Percentiles rank a stretch among this genome's conserved stretches.
phyloP scores from a whole-genome alignment of 2,329 filamentous ascomycete species.

The Zasmidium citrigriseum region DNA sequence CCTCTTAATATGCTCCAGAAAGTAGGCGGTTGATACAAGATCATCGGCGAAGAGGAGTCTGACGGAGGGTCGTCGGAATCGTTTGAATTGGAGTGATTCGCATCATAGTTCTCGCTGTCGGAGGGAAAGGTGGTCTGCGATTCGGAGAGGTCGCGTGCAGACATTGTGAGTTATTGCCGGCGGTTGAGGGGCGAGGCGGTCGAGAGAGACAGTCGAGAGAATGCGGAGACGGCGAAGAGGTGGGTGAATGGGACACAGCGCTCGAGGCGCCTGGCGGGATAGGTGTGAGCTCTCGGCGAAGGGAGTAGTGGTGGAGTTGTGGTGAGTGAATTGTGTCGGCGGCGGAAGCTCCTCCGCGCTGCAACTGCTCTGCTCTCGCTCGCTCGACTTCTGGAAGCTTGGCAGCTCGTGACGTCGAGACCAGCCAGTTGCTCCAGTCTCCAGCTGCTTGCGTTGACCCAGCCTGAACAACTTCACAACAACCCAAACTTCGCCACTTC shows the following conservation, averaged over 20 bases:
- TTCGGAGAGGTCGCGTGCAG: constrained; percentile 59
- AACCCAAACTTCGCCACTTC: constrained; percentile 2
- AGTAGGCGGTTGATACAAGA: constrained; percentile 87
- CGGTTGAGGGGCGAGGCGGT: background rate
- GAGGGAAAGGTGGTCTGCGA: constrained; percentile 77
- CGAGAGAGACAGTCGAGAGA: background rate
- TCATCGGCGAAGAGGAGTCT: constrained; percentile 66
- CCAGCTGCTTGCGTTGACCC: background rate
- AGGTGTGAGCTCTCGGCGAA: background rate
- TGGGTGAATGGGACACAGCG: background rate
- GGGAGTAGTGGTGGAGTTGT: background rate
- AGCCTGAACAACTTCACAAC: background rate
- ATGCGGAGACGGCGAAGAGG: background rate
- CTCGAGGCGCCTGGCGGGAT: background rate
- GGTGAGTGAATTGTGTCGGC: background rate
- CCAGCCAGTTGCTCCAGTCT: background rate
- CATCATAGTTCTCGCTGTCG: constrained; percentile 81
- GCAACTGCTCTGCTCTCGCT: no score
- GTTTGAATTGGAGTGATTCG: constrained; percentile 40
- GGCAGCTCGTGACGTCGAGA: constrained; percentile 3
- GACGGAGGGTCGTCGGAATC: constrained; percentile 63
- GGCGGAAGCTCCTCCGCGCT: background rate
- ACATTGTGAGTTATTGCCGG: constrained; percentile 45
- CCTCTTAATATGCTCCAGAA: constrained; percentile 83
- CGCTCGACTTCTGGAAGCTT: no score